Evolutionary conservation across 441 rosid species (phyloP), one percentile per base, ranked within the genome.

Genomic region (Heliophila coronopifolia): DNA sequence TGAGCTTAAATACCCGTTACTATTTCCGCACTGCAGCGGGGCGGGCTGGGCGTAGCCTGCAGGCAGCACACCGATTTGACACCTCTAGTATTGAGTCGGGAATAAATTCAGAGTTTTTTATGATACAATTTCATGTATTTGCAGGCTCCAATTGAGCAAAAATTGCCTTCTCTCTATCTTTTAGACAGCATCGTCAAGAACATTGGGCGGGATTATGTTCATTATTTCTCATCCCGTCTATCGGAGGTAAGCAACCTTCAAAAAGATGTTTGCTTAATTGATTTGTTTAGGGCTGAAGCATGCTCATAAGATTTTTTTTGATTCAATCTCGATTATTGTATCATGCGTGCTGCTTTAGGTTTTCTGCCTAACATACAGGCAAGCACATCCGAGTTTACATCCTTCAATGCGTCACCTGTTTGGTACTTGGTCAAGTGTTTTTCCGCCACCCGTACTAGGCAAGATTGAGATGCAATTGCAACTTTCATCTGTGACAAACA

Each of bases 161-260:
- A 88, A 61, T 49, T 92, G 49, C 97, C 99, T 14, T 85, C 95
- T 7, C 62, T 92, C 2, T 92, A 92, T 73, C 85, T 92, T n/a
- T 68, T 92, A 68, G 99, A 92, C 57, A 88, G 99, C 69, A 77
- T 92, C 54, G 99, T 85, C 16, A 92, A 92, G 69, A 92, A 88
- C 57, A 83, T 92, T 59, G 94, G 84, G 43, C 66, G 75, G 31
- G 94, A 83, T 9, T 92, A 83, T 66, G 76, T 75, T 66, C 75
- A 79, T 27, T 58, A 71, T 57, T 92, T 92, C 70, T 82, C 88
- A 24, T 62, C 92, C 23, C 84, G 88, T 51, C 47, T 92, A 66
- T 92, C 97, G 1, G 94, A 92, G 94, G 99, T 92, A 76, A 78
- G 87, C 60, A 46, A 55, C 32, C 38, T 26, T n/a, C 2, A 32